Conservation (phyloP, 1,284 basidiomycete species). For the Anthracocystis panici-leucophaei region DNA sequence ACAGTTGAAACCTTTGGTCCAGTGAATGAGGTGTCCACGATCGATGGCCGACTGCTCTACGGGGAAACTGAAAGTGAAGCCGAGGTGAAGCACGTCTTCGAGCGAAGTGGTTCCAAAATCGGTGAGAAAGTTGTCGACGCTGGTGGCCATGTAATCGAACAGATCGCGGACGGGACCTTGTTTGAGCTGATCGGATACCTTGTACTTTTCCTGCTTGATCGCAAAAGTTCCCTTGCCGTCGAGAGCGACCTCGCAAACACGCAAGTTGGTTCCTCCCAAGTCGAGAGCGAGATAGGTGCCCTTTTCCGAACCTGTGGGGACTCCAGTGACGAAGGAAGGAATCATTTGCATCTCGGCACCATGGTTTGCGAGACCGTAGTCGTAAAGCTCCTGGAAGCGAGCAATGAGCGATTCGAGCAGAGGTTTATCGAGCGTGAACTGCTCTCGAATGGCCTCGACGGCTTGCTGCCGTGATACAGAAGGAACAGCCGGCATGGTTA, state of each 20-base stretch:
- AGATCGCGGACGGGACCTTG: conserved; percentile 56
- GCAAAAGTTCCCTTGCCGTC: conserved; percentile 87
- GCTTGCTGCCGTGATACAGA: conserved; percentile 42
- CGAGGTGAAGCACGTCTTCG: conserved; percentile 70
- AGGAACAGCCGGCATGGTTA: conserved; percentile 52
- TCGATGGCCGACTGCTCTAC: conserved; percentile 95
- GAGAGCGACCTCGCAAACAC: conserved; percentile 92
- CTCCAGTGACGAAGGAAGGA: conserved; percentile 63
- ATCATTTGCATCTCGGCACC: conserved; percentile 67
- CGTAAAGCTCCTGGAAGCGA: conserved; percentile 58
- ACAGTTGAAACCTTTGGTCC: conserved; percentile 70
- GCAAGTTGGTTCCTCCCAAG: conserved; percentile 71
- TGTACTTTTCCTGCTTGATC: conserved; percentile 74
- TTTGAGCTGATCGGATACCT: conserved; percentile 65
- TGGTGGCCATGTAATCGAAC: conserved; percentile 88
- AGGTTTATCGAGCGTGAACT: conserved; percentile 53
- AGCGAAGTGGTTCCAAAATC: conserved; percentile 72
- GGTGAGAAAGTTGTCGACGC: conserved; percentile 93
- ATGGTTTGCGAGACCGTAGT: conserved; percentile 55
- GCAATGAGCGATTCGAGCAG: conserved; percentile 50
- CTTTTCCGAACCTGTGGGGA: conserved; percentile 61
- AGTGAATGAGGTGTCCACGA: conserved; percentile 79
- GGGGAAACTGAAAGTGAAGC: conserved; percentile 84
- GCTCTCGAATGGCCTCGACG: conserved; percentile 42
- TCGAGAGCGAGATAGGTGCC: conserved; percentile 67